Base-by-base conservation (phyloP, 2,329 filamentous ascomycete genomes). In the Plectosphaerella cucumerina region DNA sequence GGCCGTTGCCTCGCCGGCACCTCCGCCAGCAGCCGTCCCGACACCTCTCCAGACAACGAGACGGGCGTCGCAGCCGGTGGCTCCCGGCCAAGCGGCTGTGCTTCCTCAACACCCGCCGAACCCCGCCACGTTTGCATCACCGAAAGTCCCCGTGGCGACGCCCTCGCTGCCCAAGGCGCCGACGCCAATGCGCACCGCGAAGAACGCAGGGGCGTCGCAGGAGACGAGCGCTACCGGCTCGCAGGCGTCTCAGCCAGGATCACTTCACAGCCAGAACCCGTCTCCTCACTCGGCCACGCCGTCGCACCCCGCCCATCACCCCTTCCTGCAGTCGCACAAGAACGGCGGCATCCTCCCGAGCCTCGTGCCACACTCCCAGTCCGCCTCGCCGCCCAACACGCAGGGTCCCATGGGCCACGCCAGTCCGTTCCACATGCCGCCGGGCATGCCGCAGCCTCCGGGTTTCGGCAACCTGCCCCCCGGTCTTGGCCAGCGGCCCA, bases 151-250 rank as follows among this genome's bases (percentile, higher is more conserved):
- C 23, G 77, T 90, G 54, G 87, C 89, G 10, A 94, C 89, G 33
- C 93, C 94, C 8, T 86, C 84, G 22, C 71, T 96, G 44, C 85
- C 91, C 12, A 96, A 96, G 66, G 85, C 86, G 18, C 85, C 90
- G 5, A 92, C 89, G 12, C 89, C 91, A 9, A 86, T 84, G 57
- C 87, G 88, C 55, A 31, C 26, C 4, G 80, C 85, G 35, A 85
- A 90, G 50, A 89, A 92, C 54, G 72, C 82, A 44, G 94, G 90
- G 9, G 8, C 42, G 3, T 44, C 23, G 10, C 42, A 44, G 21
- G 86, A 85, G 22, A 84, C 84, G 10, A 82, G 85, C 63, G 76
- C 81, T 8, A 81, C 83, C 6, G 86, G 84, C 47, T 88, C 90
- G 3, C 84, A 87, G 55, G 81, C 84, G 3, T 85, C 89, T 1